Evolutionary conservation across 345 rosid genomes (phyloP).

Genomic region (Syzygium grande): DNA sequence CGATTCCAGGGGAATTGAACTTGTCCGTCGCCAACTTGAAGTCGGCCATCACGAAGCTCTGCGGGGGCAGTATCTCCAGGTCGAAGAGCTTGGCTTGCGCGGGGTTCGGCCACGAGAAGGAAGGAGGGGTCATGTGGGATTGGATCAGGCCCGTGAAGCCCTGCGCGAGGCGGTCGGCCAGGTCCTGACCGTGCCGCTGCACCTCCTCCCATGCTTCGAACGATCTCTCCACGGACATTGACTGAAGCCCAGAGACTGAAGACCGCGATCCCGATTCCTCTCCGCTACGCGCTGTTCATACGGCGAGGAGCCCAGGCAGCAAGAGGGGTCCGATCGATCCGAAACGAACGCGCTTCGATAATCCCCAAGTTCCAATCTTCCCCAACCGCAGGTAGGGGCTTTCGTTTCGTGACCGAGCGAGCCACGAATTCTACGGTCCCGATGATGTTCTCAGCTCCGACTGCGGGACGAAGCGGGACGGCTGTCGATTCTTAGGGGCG

Average conservation of each 20-base stretch:
- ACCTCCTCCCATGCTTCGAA: constrained; percentile 98
- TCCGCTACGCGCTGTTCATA: not conserved
- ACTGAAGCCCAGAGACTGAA: not conserved
- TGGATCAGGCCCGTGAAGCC: constrained; percentile 82
- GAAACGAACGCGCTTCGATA: not conserved
- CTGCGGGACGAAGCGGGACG: not conserved
- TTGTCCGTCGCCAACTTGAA: constrained; percentile 31
- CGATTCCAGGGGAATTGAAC: constrained; percentile 19
- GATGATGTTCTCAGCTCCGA: not conserved
- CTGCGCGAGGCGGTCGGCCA: constrained; percentile 83
- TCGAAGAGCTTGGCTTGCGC: constrained; percentile 55
- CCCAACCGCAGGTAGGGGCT: not conserved
- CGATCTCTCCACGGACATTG: constrained; percentile 84
- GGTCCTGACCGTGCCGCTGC: constrained; percentile 87
- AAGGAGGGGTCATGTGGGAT: constrained; percentile 58
- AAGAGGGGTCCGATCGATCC: not conserved
- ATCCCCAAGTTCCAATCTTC: not conserved
- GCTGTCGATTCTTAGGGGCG: not conserved
- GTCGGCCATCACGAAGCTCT: constrained; percentile 33
- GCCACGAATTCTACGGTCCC: not conserved
- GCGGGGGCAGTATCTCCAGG: constrained; percentile 46
- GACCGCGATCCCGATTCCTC: not conserved
- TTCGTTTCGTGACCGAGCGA: not conserved
- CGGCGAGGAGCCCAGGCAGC: not conserved
- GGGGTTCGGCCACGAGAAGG: constrained; percentile 64